These are phyloP conservation scores for Caloboletus inedulis DNA, from an alignment of 1,284 basidiomycete species.

Conservation along the genomic window DNA sequence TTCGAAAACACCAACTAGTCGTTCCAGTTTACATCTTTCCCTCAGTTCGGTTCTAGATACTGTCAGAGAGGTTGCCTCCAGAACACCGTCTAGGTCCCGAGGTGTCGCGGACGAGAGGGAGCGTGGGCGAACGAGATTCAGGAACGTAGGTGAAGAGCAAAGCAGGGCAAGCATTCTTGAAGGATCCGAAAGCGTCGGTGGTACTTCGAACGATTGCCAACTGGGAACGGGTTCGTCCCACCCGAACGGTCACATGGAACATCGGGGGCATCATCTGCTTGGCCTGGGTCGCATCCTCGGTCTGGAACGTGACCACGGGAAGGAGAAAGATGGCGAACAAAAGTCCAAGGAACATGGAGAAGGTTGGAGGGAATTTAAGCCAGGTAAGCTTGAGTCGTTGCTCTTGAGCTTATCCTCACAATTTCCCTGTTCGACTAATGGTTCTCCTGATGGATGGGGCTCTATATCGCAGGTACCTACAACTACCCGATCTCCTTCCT, in stretches of 20 bases:
- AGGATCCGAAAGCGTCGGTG: conserved; percentile 11
- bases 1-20: conserved; percentile 10
- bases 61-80: conserved; percentile 31
- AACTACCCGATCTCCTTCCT: conserved; percentile 93
- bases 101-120: conserved; percentile 17
- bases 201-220: background rate
- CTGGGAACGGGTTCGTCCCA: background rate
- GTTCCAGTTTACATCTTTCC: conserved; percentile 37
- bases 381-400: conserved; percentile 51
- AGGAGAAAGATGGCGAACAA: conserved; percentile 4
- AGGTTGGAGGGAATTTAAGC: conserved; percentile 91
- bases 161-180: background rate
- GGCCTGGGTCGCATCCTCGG: conserved; percentile 25
- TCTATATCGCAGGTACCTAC: conserved; percentile 65
- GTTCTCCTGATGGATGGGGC: background rate
- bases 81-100: conserved; percentile 14
- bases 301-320: conserved; percentile 19
- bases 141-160: conserved; percentile 5
- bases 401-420: background rate
- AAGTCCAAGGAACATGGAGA: conserved; percentile 42
- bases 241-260: conserved; percentile 1
- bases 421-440: background rate
- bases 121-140: conserved; percentile 24
- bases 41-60: conserved; percentile 39
- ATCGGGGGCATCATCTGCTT: conserved; percentile 19